Evolutionary conservation across 2,329 filamentous ascomycete species (phyloP), one percentile per base, ranked within the genome.

Genomic region (Paracoccidioides lutzii): DNA sequence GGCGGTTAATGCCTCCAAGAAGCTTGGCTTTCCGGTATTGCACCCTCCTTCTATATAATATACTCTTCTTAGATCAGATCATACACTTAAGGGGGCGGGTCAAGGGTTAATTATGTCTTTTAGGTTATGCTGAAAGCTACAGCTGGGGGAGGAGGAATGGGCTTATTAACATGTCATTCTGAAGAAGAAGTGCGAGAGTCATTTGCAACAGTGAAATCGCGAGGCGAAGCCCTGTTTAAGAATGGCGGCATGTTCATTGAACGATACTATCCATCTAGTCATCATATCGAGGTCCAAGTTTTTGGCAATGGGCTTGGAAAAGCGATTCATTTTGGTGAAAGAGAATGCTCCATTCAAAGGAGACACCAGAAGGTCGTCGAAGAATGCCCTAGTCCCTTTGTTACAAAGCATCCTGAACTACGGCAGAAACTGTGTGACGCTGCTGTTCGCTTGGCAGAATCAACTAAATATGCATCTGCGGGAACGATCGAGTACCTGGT

Each of bases 401-500:
- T 81, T 0, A 69, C 71, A 51, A 71, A 64, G 44, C 70, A 76
- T 54, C 67, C 69, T 75, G 81, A 69, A 78, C 82, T 81, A 76
- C 84, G 64, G 69, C 81, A 73, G 78, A 82, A 68, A 79, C 81
- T 81, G 10, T 70, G 74, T 0, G 82, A 83, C 3, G 78, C 85
- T 10, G 88, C 90, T 3, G 85, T 94, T 4, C 81, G 82, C n/a
- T 71, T 82, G 15, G 78, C 78, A 0, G 73, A 76, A 60, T 76
- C 73, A 0, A 74, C 80, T 57, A 71, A 73, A 3, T 95, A 95
- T 64, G 85, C 86, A n/a, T 88, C 87, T 5, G 90, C 88, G 7
- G 90, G 90, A 1, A 95, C 90, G 0, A 86, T 95, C 22, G 90
- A 95, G 71, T 95, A 90, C 66, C 86, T 95, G 45, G 84, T 95